phyloP scores from a whole-genome alignment of 345 rosid species.

The Luvunga scandens region DNA sequence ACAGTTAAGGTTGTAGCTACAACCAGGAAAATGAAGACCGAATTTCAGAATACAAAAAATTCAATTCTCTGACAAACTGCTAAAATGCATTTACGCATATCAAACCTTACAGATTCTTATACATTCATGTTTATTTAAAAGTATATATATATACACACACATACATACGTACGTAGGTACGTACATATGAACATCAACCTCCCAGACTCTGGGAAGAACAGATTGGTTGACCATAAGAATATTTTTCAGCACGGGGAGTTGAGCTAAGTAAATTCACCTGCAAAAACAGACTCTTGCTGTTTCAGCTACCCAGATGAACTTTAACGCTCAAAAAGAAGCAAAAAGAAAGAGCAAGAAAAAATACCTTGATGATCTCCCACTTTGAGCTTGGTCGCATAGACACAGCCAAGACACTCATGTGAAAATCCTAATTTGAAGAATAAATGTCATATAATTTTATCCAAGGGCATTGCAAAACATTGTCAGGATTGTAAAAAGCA shows the following conservation, averaged over 20 bases:
- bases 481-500: not conserved
- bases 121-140: no score
- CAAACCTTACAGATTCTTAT: not conserved
- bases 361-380: constrained; percentile 50
- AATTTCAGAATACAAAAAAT: not conserved
- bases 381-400: constrained; percentile 27
- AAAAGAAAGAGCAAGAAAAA: not conserved
- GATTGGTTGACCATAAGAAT: constrained; percentile 13
- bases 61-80: not conserved
- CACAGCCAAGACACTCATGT: constrained; percentile 44
- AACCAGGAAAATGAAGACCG: not conserved
- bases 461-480: not conserved
- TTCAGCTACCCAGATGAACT: constrained; percentile 4
- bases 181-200: constrained; percentile 39
- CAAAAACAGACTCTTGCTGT: not conserved
- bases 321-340: not conserved
- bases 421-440: constrained; percentile 40
- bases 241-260: constrained; percentile 20
- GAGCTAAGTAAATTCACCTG: constrained; percentile 52
- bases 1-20: no score
- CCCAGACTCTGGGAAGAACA: constrained; percentile 28
- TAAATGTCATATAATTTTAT: not conserved
- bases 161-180: no score
- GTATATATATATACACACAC: no score
- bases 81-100: not conserved